phyloP scores from a whole-genome alignment of 169 alveolate genomes.

The Plasmodium vivax region DNA sequence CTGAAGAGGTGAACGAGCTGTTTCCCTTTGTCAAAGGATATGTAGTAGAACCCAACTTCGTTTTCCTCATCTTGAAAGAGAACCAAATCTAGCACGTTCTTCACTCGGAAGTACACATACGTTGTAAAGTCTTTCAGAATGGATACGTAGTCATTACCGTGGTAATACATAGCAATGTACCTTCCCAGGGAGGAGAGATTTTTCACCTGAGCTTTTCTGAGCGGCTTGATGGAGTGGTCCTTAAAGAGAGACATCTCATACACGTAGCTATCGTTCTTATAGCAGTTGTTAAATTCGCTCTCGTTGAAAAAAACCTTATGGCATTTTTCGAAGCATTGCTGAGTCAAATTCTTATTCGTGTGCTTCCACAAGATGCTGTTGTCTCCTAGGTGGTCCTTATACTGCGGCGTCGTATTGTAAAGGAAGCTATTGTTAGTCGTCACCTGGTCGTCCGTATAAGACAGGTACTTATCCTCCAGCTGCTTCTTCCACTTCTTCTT shows the following conservation, averaged over 20 bases:
- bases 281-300: not conserved
- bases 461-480: not conserved
- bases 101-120: constrained; percentile 8
- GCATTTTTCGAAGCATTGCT: not conserved
- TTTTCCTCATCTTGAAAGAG: not conserved
- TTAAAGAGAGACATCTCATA: constrained; percentile 24
- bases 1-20: constrained; percentile 2
- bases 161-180: constrained; percentile 16
- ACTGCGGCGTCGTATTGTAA: not conserved
- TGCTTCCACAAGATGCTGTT: constrained; percentile 36
- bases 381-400: not conserved
- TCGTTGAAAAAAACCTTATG: constrained; percentile 27
- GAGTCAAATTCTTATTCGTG: not conserved
- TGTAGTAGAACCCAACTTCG: constrained; percentile 31
- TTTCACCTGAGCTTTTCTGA: constrained; percentile 14
- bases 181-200: constrained; percentile 8
- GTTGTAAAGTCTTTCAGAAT: constrained; percentile 13
- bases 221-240: not conserved
- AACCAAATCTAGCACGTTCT: constrained; percentile 12
- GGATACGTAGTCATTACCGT: constrained; percentile 9
- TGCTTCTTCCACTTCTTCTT: not conserved
- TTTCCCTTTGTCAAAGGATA: not conserved
- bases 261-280: not conserved
- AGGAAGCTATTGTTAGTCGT: not conserved
- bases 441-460: constrained; percentile 13